Base-by-base conservation (phyloP, 805 yeast genomes). In the Metschnikowia similis region DNA sequence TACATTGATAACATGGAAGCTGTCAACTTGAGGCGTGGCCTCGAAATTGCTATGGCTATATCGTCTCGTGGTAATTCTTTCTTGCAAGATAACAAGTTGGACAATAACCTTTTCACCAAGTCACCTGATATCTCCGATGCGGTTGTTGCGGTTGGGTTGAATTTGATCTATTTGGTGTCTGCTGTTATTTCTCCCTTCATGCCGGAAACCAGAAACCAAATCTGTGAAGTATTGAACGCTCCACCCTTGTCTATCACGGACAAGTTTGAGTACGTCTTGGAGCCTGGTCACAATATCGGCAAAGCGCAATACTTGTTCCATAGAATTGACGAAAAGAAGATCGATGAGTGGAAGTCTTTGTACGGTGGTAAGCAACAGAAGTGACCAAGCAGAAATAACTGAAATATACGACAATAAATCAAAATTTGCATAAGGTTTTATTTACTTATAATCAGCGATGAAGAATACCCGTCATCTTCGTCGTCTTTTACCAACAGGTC, bases 41-140 rank as follows among this genome's bases (percentile, higher is more conserved):
- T 92, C 55, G 98, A 91, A 68, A 69, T 83, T 35, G 96, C 96
- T 53, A 90, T 94, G 97, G 77, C 87, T 31, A 75, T 94, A 50
- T 87, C 96, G 51, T 82, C 96, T 17, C 83, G 96, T 61, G 99
- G 99, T 70, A 94, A 94, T 72, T 87, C 79, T 68, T 94, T 92
- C 79, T 79, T 94, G 67, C 99, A 94, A 74, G 99, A 92, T 46
- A 90, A 91, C 74, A 91, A 91, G 72, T 79, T 94, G 61, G 98
- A 92, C 70, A 94, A 94, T 77, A 76, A 87, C 8, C 76, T 91
- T 56, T 89, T 83, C 69, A 80, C 82, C 49, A 82, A 89, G 62
- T 66, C 71, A 44, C 96, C 97, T 40, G 88, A 79, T 32, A 83
- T 82, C 62, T 81, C 96, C 11, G 97, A 90, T 63, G 96, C 96